Conservation (phyloP, 768 basidiomycete genomes). For the Phlebiopsis gigantea region DNA sequence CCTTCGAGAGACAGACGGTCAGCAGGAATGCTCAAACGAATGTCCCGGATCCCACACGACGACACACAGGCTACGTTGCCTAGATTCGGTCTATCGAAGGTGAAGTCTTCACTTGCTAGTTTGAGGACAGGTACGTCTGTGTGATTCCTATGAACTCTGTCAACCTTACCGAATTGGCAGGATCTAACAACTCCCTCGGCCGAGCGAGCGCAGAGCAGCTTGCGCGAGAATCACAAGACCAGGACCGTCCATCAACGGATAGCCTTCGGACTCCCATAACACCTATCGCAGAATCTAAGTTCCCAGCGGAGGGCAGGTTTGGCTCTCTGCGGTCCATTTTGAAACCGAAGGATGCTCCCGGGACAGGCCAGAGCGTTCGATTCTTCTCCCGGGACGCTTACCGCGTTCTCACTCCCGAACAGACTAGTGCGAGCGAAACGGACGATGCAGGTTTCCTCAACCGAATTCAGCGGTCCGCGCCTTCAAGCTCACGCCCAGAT, state of each 20-base stretch:
- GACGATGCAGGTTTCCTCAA: slow-evolving; percentile 24
- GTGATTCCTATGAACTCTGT: slow-evolving; percentile 29
- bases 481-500: slow-evolving; percentile 31
- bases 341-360: slow-evolving; percentile 65
- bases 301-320: slow-evolving; percentile 31
- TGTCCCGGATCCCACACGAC: slow-evolving; percentile 36
- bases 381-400: slow-evolving; percentile 71
- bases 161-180: slow-evolving; percentile 10
- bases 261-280: slow-evolving; percentile 21
- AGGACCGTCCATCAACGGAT: slow-evolving; percentile 20
- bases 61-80: slow-evolving; percentile 21
- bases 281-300: slow-evolving; percentile 24
- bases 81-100: slow-evolving; percentile 37
- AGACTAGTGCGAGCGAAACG: slow-evolving; percentile 39
- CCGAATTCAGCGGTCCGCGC: slow-evolving; percentile 23
- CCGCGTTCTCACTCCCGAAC: slow-evolving; percentile 61
- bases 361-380: slow-evolving; percentile 73
- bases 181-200: slow-evolving; percentile 20
- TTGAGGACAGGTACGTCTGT: slow-evolving; percentile 19
- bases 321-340: slow-evolving; percentile 69
- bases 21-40: slow-evolving; percentile 47
- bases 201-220: slow-evolving; percentile 25
- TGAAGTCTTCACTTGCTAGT: slow-evolving; percentile 31
- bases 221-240: slow-evolving; percentile 22
- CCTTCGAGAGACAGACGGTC: slow-evolving; percentile 43